Conservation (phyloP, 2,329 filamentous ascomycete species). For the Ilyonectria mors-panacis region DNA sequence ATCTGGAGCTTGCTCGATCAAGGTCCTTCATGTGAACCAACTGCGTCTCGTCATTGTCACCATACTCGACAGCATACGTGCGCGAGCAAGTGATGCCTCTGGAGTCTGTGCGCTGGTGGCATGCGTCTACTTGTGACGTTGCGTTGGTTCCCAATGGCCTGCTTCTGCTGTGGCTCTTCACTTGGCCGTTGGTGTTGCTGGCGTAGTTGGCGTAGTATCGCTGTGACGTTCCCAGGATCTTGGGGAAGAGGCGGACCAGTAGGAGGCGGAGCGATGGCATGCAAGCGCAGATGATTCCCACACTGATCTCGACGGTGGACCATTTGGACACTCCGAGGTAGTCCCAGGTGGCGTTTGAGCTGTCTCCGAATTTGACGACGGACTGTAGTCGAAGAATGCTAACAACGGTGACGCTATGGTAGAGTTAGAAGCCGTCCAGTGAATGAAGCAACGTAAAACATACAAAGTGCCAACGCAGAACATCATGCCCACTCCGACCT, state of each 20-base stretch:
- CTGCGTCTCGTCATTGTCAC: constrained; percentile 49
- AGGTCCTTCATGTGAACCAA: constrained; percentile 50
- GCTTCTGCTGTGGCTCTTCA: constrained; percentile 27
- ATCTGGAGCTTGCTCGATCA: constrained; percentile 35
- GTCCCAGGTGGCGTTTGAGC: constrained; percentile 55
- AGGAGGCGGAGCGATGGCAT: constrained; percentile 55
- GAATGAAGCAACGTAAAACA: constrained; percentile 34
- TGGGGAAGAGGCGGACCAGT: constrained; percentile 57
- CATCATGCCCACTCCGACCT: constrained; percentile 65
- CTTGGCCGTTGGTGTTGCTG: constrained; percentile 29
- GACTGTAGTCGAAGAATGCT: constrained; percentile 56
- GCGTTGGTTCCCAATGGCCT: constrained; percentile 39
- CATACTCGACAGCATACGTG: constrained; percentile 54
- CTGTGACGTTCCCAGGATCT: constrained; percentile 48
- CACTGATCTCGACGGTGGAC: constrained; percentile 57
- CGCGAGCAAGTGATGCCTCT: constrained; percentile 52
- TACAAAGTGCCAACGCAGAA: constrained; percentile 65
- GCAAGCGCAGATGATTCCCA: constrained; percentile 58
- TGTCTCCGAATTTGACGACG: constrained; percentile 50
- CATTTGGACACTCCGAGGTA: constrained; percentile 51
- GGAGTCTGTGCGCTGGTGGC: constrained; percentile 30
- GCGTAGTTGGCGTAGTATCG: constrained; percentile 47
- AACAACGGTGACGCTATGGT: constrained; percentile 54
- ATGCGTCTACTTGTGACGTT: constrained; percentile 42
- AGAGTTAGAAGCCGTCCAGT: constrained; percentile 11